A percentile compares a stretch with the other conserved stretches of the same genome.
Conservation (phyloP, 768 basidiomycete genomes). For the Mycena maculata region DNA sequence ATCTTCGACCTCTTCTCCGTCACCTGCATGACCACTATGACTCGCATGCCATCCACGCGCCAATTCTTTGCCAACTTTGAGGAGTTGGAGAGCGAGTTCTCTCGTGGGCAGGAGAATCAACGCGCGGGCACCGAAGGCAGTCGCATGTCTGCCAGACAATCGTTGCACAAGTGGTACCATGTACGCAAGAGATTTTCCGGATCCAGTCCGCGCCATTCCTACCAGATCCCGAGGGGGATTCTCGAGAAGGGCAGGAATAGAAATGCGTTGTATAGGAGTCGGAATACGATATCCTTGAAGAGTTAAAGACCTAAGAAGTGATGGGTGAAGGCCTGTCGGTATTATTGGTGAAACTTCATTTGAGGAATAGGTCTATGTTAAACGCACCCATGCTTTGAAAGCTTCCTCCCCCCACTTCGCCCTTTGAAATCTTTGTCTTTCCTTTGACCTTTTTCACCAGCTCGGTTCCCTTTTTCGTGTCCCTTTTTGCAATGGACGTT, state of each 20-base stretch:
- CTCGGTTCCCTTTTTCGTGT: constrained; percentile 80
- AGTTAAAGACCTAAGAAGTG: constrained; percentile 84
- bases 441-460: constrained; percentile 83
- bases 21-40: constrained; percentile 78
- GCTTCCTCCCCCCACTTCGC: constrained; percentile 90
- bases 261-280: constrained; percentile 93
- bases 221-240: constrained; percentile 93
- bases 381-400: constrained; percentile 94
- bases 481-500: constrained; percentile 75
- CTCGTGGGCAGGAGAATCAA: constrained; percentile 92
- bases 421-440: constrained; percentile 75
- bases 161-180: constrained; percentile 92
- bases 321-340: constrained; percentile 79
- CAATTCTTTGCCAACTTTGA: constrained; percentile 96
- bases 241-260: constrained; percentile 87
- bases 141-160: constrained; percentile 82
- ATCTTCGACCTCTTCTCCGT: constrained; percentile 66
- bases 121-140: constrained; percentile 85
- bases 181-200: constrained; percentile 97
- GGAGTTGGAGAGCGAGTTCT: constrained; percentile 92
- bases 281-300: constrained; percentile 95
- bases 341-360: constrained; percentile 14
- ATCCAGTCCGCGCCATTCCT: constrained; percentile 98
- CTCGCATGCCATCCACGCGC: constrained; percentile 80
- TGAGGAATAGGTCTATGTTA: constrained; percentile 13